Conservation (phyloP, 2,329 filamentous ascomycete species). For the Sporothrix brasiliensis region DNA sequence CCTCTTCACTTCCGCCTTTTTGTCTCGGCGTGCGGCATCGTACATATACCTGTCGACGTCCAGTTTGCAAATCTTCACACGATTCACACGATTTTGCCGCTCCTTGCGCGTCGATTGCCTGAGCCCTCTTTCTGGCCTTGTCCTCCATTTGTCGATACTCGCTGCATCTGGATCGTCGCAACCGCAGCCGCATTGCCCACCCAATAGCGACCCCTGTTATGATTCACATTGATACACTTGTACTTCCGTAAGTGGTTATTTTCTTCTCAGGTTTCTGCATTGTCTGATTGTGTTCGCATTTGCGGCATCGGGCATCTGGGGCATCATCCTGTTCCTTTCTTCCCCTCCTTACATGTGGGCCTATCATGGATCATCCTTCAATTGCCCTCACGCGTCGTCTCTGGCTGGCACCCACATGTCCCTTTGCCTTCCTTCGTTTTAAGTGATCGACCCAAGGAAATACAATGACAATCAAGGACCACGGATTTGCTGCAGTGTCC, state of each 20-base stretch:
- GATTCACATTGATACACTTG: slow-evolving; percentile 12
- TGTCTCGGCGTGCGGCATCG: background rate
- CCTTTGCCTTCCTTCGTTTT: background rate
- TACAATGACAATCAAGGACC: no score
- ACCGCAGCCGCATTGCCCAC: background rate
- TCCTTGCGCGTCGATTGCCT: slow-evolving; percentile 3
- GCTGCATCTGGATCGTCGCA: background rate
- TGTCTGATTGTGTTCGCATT: background rate
- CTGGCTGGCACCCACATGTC: background rate
- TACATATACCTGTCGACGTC: background rate
- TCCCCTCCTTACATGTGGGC: background rate
- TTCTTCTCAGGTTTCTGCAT: background rate
- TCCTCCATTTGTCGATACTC: background rate
- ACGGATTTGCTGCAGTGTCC: no score
- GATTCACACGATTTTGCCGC: background rate
- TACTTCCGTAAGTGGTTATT: background rate
- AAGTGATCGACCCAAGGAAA: background rate
- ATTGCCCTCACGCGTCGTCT: background rate
- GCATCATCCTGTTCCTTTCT: background rate
- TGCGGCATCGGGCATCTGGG: slow-evolving; percentile 7
- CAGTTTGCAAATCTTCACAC: no score
- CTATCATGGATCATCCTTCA: background rate
- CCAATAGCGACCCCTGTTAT: slow-evolving; percentile 18
- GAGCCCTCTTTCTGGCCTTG: no score
- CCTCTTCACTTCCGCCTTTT: background rate